Evolutionary conservation across 1,284 basidiomycete species (phyloP), one percentile per base, ranked within the genome.

Genomic region (Cutaneotrichosporon curvatum): DNA sequence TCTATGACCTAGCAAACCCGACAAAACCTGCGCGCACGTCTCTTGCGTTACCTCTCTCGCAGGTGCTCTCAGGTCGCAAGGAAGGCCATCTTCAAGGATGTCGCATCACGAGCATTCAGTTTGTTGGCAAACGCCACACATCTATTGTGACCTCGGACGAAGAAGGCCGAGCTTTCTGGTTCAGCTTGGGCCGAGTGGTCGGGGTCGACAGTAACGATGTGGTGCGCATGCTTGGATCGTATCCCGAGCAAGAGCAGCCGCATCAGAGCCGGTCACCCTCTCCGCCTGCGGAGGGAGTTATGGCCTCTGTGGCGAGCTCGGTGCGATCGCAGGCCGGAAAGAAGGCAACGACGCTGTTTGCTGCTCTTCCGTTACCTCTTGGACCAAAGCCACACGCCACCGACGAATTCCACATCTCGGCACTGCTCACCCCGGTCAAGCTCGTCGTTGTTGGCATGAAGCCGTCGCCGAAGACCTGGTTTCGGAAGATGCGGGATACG

Each of bases 191-290:
- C 16, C 92, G 89, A 62, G 85, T 98, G 7, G 77, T 98, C 16
- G 96, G 96, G 53, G 85, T 99, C 14, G 90, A 95, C 45, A 92
- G 91, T 9, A 85, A 87, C 35, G 95, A 99, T 66, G 90, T 89
- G 11, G 79, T 98, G 31, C 82, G 95, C 14, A 87, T 99, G 51
- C 78, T 97, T 4, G 95, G 95, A 0, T 85, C 84, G 61, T 96
- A 97, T 67, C 84, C 86, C 8, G 77, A 81, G 16, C 78, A 81
- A 31, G 74, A 50, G 15, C 8, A 7, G 14, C 9, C 32, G 8
- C 25, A 28, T 7, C 28, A 15, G 41, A 43, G 32, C 33, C 32
- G 8, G 30, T 22, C 4, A 15, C 33, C 23, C 33, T 35, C 33
- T 36, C 41, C 16, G 4, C 23, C n/a, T n/a, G 34, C 11, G 4